Evolutionary conservation across 352 stramenopile genomes (phyloP), one percentile per base, ranked within the genome.

Genomic region (Peronosclerospora sorghi): DNA sequence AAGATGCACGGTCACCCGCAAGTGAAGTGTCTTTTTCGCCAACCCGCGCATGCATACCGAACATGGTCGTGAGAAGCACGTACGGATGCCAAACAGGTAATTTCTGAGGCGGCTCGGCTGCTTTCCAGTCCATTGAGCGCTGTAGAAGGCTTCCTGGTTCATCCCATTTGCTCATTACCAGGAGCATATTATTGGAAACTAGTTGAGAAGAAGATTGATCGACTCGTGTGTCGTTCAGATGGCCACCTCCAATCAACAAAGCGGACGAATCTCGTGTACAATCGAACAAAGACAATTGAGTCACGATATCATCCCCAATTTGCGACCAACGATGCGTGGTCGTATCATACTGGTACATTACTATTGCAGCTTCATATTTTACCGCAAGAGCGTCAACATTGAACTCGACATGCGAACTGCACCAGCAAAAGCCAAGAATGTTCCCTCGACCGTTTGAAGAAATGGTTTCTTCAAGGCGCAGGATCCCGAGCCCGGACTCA

Each of bases 71-170:
- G 7, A 92, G 51, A 14, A 92, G 54, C 12, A 88, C 77, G 19
- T 85, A 92, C 13, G 79, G 76, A 51, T 92, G 79, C 79, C 79
- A 92, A 24, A 89, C 68, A 10, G 79, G 79, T 7, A 86, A 62
- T 41, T 91, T 84, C 44, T 88, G 75, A 4, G 71, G 70, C 12
- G 57, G 71, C 26, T 83, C 70, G 5, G 52, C 35, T 13, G 71
- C 62, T 60, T 92, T 88, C 78, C 74, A 87, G 32, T 86, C 73
- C 75, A 87, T 87, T 0, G 73, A 68, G 32, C 73, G 46, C 39
- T 87, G 74, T 13, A 86, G 23, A 18, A 87, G 41, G 9, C 59
- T 81, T 18, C 75, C 72, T 8, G 74, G 78, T 19, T 87, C 79
- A 56, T 88, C 75, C 75, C 75, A 89, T 42, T 89, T 92, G 27